These are phyloP conservation scores for Schizonepeta tenuifolia DNA, from an alignment of 257 asterid species.

Conservation along the genomic window DNA sequence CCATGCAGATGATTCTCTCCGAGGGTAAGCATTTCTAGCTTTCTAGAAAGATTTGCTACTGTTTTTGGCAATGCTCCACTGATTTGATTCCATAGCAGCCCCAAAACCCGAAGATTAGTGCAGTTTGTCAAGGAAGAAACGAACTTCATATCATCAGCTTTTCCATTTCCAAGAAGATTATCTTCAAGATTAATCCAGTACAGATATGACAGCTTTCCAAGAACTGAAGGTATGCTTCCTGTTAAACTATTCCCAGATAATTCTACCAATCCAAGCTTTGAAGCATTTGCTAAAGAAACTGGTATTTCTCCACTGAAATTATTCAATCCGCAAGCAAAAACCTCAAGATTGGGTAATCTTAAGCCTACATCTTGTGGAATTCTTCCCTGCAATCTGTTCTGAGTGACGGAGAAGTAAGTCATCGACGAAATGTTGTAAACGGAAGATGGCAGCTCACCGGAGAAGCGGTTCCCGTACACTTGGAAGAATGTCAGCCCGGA, in stretches of 20 bases:
- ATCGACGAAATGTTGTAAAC: slow-evolving; percentile 17
- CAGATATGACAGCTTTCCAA: not conserved
- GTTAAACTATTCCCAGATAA: not conserved
- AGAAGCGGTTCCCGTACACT: not conserved
- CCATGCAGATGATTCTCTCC: slow-evolving; percentile 43
- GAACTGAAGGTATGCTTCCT: slow-evolving; percentile 9
- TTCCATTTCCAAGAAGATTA: slow-evolving; percentile 38
- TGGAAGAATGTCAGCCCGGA: not conserved
- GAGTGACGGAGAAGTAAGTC: not conserved
- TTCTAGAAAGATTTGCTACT: slow-evolving; percentile 42
- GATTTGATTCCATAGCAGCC: slow-evolving; percentile 26
- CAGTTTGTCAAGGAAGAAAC: slow-evolving; percentile 43
- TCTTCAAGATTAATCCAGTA: not conserved
- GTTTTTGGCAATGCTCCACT: slow-evolving; percentile 40
- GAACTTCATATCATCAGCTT: slow-evolving; percentile 35
- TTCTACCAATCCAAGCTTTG: not conserved
- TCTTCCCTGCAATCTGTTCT: not conserved
- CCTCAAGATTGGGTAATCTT: slow-evolving; percentile 3
- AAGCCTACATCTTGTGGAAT: not conserved
- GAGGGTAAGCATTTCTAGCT: slow-evolving; percentile 29
- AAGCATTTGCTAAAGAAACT: slow-evolving; percentile 5
- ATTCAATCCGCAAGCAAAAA: not conserved
- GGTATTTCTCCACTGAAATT: slow-evolving; percentile 20
- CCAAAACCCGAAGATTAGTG: slow-evolving; percentile 30
- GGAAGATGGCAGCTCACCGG: slow-evolving; percentile 18